Conservation (phyloP, 139 green algal genomes). For the Mychonastes homosphaera region DNA sequence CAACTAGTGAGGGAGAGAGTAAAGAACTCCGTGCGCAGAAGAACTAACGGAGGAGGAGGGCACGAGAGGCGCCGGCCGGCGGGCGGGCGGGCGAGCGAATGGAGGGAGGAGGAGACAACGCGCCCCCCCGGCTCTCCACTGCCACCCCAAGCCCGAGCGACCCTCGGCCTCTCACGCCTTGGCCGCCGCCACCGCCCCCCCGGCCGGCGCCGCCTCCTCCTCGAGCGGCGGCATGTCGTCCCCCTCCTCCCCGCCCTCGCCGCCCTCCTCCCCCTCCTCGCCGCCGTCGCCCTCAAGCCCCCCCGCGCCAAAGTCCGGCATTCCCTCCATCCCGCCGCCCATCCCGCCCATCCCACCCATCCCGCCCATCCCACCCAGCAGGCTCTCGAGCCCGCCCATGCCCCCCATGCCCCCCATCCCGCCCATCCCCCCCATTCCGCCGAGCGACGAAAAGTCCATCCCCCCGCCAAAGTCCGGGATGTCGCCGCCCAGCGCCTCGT, state of each 20-base stretch:
- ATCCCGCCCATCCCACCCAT: constrained; percentile 25
- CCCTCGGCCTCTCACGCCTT: neutral
- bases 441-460: constrained; percentile 6
- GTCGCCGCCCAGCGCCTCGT: too few relatives aligned
- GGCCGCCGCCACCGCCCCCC: constrained; percentile 14
- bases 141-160: neutral
- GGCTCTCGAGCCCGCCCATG: neutral
- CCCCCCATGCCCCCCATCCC: constrained; percentile 12
- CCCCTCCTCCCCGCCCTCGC: constrained; percentile 11
- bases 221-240: constrained; percentile 28
- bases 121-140: neutral
- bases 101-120: neutral
- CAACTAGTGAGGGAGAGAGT: too few relatives aligned
- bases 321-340: constrained; percentile 3
- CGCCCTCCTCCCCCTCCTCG: constrained; percentile 6
- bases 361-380: constrained; percentile 20
- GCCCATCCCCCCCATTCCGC: constrained; percentile 11
- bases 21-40: too few relatives aligned
- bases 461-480: constrained; percentile 34
- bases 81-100: neutral
- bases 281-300: neutral
- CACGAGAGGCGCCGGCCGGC: too few relatives aligned
- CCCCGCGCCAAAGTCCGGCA: constrained; percentile 4
- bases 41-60: too few relatives aligned
- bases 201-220: too few relatives aligned